These are phyloP conservation scores for Colletotrichum magnum DNA, from an alignment of 2,329 filamentous ascomycete species.

Conservation along the genomic window DNA sequence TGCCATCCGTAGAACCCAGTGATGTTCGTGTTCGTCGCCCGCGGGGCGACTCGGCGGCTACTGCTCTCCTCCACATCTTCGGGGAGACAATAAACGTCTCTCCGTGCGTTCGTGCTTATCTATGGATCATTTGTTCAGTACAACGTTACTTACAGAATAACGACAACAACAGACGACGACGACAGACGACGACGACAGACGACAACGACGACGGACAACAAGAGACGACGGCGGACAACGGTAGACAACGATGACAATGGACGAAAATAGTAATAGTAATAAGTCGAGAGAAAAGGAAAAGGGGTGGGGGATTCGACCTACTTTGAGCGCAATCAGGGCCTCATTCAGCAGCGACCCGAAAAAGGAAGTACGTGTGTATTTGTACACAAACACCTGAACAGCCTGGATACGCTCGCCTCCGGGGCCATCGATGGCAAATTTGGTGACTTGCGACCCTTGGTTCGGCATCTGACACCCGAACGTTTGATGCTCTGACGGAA, in stretches of 20 bases:
- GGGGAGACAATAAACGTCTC: neutral
- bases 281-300: neutral
- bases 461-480: neutral
- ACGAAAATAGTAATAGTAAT: too few relatives aligned
- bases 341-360: neutral
- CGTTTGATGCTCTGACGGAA: neutral
- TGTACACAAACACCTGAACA: neutral
- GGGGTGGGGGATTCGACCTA: neutral
- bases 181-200: too few relatives aligned
- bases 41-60: neutral
- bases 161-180: too few relatives aligned
- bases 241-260: too few relatives aligned
- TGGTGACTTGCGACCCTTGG: neutral
- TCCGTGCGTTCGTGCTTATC: neutral
- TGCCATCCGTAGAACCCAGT: neutral
- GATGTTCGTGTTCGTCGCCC: neutral
- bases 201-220: too few relatives aligned
- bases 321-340: neutral
- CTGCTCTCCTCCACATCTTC: neutral
- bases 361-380: neutral
- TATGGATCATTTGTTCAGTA: neutral
- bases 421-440: neutral
- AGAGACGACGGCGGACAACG: too few relatives aligned
- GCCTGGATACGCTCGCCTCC: neutral
- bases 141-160: neutral